Evolutionary conservation across 495 filamentous ascomycete species (phyloP), one percentile per base, ranked within the genome.

Genomic region (Tuber calosporum): DNA sequence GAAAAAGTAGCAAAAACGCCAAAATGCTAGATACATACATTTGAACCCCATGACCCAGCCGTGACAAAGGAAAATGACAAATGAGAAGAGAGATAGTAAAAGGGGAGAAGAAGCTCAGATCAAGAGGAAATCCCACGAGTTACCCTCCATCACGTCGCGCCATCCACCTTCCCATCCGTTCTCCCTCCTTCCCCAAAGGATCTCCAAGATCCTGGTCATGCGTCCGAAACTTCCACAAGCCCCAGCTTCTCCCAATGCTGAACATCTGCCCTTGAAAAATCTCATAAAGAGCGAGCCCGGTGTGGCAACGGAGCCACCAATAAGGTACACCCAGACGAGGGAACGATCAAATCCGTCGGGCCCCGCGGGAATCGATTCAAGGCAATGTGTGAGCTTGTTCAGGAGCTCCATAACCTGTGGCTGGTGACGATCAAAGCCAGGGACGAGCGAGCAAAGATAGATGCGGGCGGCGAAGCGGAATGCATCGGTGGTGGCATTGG

Each of bases 381-480:
- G 86, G 11, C 88, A 86, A 37, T 86, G 84, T 13, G 90, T 87
- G 66, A 97, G 85, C 70, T 91, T 90, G 41, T 88, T 85, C 62
- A 97, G 88, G 7, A 99, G 86, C 76, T 90, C 89, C 69, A 88
- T 81, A 81, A 87, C 93, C 84, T 87, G 90, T 0, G 84, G 83
- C 76, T 93, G 89, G 72, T 85, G 84, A 38, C 90, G 90, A 75
- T 91, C 88, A 82, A 92, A 94, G 40, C 93, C 93, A 1, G 95
- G 95, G 0, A 98, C 93, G 36, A 99, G 86, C 76, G 90, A 92
- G 89, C 93, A 96, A 11, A 98, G 89, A 84, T 97, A 97, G 83
- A 99, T 93, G 69, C 94, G 90, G 1, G 95, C 95, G 2, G 94
- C 95, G 67, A 94, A 84, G 76, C 94, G 92, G 89, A 96, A 99